phyloP scores from a whole-genome alignment of 75 land plant species.

The Adiantum capillusveneris region DNA sequence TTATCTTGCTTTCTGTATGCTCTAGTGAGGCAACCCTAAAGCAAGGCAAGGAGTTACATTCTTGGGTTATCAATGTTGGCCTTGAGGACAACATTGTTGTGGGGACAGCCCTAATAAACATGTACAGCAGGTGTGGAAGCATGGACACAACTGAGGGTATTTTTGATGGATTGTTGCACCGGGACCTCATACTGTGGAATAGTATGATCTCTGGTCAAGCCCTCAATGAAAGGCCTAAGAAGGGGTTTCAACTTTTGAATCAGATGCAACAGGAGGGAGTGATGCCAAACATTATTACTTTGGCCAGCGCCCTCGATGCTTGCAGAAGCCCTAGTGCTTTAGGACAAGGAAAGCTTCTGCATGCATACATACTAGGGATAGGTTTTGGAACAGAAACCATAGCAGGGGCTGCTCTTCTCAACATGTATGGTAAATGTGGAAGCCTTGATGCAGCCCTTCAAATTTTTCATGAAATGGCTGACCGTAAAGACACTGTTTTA shows the following conservation, averaged over 20 bases:
- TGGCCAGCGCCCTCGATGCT: constrained; percentile 6
- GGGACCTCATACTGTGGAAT: constrained; percentile 14
- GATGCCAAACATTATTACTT: constrained; percentile 7
- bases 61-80: constrained; percentile 1
- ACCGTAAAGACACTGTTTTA: constrained; percentile 3
- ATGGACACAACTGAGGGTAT: constrained; percentile 7
- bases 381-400: constrained; percentile 5
- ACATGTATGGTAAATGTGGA: constrained; percentile 10
- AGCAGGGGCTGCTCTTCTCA: constrained; percentile 12
- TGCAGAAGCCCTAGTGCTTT: constrained; percentile 8
- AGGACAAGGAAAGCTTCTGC: constrained; percentile 3
- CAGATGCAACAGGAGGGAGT: constrained; percentile 13
- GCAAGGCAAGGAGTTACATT: constrained; percentile 13
- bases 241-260: background rate
- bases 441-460: constrained; percentile 7
- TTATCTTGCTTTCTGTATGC: constrained; percentile 7
- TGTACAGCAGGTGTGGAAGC: constrained; percentile 18
- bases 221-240: background rate
- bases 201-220: constrained; percentile 6
- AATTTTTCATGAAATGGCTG: background rate
- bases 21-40: constrained; percentile 7
- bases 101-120: constrained; percentile 16
- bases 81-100: constrained; percentile 4
- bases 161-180: constrained; percentile 1
- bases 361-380: background rate